phyloP scores from a whole-genome alignment of 768 basidiomycete species.

The Hygrophorus russula region DNA sequence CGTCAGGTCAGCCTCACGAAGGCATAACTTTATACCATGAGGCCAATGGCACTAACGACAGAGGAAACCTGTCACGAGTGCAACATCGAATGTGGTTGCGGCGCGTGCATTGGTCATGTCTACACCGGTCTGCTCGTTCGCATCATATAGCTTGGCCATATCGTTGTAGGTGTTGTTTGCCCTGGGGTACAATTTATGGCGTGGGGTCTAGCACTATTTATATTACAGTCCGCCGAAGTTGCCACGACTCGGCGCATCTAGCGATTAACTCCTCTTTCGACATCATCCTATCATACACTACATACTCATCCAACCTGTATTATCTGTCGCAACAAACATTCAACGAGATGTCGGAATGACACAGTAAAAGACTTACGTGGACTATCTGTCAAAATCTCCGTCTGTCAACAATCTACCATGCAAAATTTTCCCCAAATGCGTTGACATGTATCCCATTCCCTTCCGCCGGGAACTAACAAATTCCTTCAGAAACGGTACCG shows the following conservation, averaged over 20 bases:
- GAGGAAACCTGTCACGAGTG: slow-evolving; percentile 34
- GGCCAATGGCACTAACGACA: slow-evolving; percentile 30
- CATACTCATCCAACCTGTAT: too few species aligned
- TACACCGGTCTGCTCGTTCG: slow-evolving; percentile 33
- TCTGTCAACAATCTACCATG: slow-evolving; percentile 4
- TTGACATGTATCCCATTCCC: slow-evolving; percentile 22
- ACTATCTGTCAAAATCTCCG: not conserved
- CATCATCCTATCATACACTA: too few species aligned
- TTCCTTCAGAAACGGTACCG: slow-evolving; percentile 20
- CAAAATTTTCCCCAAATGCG: slow-evolving; percentile 31
- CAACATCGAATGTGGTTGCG: slow-evolving; percentile 30
- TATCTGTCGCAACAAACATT: too few species aligned
- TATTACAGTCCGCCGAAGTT: too few species aligned
- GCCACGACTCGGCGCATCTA: too few species aligned
- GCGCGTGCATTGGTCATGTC: slow-evolving; percentile 43
- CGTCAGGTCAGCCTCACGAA: not conserved
- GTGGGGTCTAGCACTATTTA: too few species aligned
- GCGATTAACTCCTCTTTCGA: too few species aligned
- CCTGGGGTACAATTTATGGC: too few species aligned
- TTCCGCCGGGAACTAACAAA: slow-evolving; percentile 26
- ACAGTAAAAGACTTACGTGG: not conserved
- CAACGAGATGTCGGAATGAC: too few species aligned
- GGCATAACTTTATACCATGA: not conserved
- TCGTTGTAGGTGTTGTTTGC: not conserved
- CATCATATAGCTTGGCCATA: slow-evolving; percentile 17